Evolutionary conservation across 164 flowering plant genomes (phyloP).

Genomic region (Stephania japonica): DNA sequence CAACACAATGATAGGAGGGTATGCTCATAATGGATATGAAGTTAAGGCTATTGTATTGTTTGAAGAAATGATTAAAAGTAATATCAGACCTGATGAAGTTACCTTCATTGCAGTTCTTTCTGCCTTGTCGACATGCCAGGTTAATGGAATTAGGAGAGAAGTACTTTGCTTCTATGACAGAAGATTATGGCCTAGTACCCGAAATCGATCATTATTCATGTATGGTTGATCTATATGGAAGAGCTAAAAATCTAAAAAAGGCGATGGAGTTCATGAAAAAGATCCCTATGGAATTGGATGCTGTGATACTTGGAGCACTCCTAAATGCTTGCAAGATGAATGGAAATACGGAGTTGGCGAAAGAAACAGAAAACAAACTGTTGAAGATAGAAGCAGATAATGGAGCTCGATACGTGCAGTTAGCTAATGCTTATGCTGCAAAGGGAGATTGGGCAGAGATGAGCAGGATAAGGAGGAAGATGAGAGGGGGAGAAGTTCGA

Average conservation of each 20-base stretch:
- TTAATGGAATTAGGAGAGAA: constrained; percentile 56
- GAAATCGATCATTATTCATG: constrained; percentile 79
- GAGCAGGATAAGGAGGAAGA: constrained; percentile 67
- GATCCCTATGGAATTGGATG: constrained; percentile 48
- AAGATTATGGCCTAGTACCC: constrained; percentile 44
- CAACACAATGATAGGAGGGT: constrained; percentile 74
- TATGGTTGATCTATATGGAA: constrained; percentile 78
- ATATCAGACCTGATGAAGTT: constrained; percentile 47
- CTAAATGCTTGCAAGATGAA: constrained; percentile 58
- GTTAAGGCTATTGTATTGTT: constrained; percentile 43
- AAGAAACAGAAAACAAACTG: constrained; percentile 46
- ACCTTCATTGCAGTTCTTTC: constrained; percentile 77
- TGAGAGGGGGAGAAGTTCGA: constrained; percentile 57
- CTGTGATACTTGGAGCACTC: constrained; percentile 52
- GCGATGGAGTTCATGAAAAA: constrained; percentile 42
- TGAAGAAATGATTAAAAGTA: constrained; percentile 41
- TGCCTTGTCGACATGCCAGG: constrained; percentile 76
- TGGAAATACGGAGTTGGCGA: constrained; percentile 39
- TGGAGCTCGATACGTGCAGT: constrained; percentile 72
- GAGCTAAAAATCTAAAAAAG: constrained; percentile 51
- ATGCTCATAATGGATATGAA: constrained; percentile 62
- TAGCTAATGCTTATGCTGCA: constrained; percentile 81
- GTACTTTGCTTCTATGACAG: constrained; percentile 53
- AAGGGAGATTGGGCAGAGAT: constrained; percentile 68
- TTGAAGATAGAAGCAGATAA: constrained; percentile 40